phyloP scores from a whole-genome alignment of 2,329 filamentous ascomycete species.

The Dendryphion nanum region DNA sequence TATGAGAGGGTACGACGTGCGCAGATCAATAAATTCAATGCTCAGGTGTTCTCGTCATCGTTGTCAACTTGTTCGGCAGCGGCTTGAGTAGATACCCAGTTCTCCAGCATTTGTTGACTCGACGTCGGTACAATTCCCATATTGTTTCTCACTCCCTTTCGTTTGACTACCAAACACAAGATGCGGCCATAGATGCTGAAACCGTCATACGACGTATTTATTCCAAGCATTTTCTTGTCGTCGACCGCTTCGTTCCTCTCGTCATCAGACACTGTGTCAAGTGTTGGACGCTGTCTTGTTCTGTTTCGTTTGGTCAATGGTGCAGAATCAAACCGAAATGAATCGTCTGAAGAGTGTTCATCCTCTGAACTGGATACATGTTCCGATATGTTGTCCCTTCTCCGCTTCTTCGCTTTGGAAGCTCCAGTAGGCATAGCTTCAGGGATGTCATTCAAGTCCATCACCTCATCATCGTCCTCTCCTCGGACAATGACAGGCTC shows the following conservation, averaged over 20 bases:
- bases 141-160: constrained; percentile 49
- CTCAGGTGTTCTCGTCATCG: no score
- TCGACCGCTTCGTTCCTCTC: constrained; percentile 49
- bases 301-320: constrained; percentile 16
- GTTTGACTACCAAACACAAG: constrained; percentile 83
- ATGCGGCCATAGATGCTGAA: constrained; percentile 95
- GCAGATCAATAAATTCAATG: no score
- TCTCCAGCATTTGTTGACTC: constrained; percentile 42
- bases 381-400: constrained; percentile 4
- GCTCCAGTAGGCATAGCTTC: constrained; percentile 29
- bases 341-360: constrained; percentile 31
- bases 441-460: constrained; percentile 59
- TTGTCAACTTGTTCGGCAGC: constrained; percentile 32
- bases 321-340: constrained; percentile 24
- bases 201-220: constrained; percentile 88
- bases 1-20: no score
- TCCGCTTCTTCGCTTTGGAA: constrained; percentile 16
- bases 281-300: constrained; percentile 18
- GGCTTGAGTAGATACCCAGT: constrained; percentile 45
- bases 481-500: constrained; percentile 50
- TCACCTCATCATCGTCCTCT: constrained; percentile 55
- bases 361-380: constrained; percentile 16
- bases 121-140: constrained; percentile 18
- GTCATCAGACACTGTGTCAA: constrained; percentile 15
- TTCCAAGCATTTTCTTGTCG: constrained; percentile 87